These are phyloP conservation scores for Dactylellina haptotyla DNA, from an alignment of 2,329 filamentous ascomycete species.

Conservation along the genomic window DNA sequence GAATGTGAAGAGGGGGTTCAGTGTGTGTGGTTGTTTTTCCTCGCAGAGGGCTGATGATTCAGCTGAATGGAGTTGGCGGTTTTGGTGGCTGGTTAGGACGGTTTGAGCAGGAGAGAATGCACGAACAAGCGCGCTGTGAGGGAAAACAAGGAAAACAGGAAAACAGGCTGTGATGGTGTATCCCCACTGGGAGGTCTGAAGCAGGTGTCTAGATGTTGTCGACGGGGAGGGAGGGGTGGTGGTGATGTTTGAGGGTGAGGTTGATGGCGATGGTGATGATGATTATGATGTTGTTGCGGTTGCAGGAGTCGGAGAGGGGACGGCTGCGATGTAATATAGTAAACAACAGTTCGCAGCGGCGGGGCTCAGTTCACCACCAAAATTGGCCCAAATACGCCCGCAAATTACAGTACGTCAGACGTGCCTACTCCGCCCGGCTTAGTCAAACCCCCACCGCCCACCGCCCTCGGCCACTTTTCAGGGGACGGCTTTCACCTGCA, in stretches of 20 bases:
- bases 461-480: constrained; percentile 1
- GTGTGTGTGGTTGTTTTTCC: too few relatives aligned
- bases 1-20: not conserved
- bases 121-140: too few relatives aligned
- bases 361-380: too few relatives aligned
- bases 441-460: constrained; percentile 3
- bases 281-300: not conserved
- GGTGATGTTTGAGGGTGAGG: not conserved
- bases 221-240: constrained; percentile 23
- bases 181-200: too few relatives aligned
- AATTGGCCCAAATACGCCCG: too few relatives aligned
- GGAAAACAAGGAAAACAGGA: not conserved
- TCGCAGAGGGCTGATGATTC: too few relatives aligned
- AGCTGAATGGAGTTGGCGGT: too few relatives aligned
- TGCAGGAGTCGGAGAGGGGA: not conserved
- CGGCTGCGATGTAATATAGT: not conserved
- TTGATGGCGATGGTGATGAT: not conserved
- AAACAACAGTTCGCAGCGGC: not conserved
- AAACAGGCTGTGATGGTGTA: not conserved
- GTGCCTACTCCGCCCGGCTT: constrained; percentile 24
- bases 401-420: constrained; percentile 46
- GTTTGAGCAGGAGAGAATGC: too few relatives aligned
- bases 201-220: constrained; percentile 17
- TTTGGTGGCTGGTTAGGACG: too few relatives aligned
- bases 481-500: too few relatives aligned